Percentiles rank a stretch among this genome's conserved stretches.
Conservation (phyloP, 345 rosid species). For the Eucalyptus sideroxylon region DNA sequence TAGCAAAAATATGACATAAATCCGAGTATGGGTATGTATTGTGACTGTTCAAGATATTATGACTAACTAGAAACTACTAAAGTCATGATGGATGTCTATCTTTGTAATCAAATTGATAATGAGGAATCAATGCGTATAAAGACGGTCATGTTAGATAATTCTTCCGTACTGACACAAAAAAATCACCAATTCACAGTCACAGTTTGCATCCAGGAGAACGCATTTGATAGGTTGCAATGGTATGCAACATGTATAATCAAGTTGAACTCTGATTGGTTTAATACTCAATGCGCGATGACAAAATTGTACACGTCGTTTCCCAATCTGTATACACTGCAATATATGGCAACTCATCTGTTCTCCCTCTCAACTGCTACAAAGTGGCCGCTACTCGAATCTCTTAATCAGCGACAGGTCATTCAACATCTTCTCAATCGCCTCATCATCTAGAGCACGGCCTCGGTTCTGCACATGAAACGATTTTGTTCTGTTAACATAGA, state of each 20-base stretch:
- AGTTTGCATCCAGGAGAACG: not conserved
- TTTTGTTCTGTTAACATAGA: not conserved
- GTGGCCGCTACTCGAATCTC: constrained; percentile 51
- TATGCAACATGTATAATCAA: not conserved
- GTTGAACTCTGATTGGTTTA: not conserved
- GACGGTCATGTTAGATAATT: not conserved
- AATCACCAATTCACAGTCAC: not conserved
- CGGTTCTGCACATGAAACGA: constrained; percentile 39
- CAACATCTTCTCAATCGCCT: constrained; percentile 88
- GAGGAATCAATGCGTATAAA: not conserved
- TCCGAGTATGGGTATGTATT: not conserved
- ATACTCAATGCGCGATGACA: not conserved
- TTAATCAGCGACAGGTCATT: constrained; percentile 77
- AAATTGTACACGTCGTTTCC: not conserved
- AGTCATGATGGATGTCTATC: not conserved
- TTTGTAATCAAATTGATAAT: not conserved
- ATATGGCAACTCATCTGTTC: not conserved
- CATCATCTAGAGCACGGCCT: constrained; percentile 80
- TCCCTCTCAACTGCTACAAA: not conserved
- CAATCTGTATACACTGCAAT: not conserved
- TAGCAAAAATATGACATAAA: not conserved
- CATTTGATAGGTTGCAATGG: not conserved
- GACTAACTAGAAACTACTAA: not conserved
- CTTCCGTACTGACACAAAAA: not conserved
- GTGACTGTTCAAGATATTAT: not conserved